Percentiles rank a stretch among this genome's conserved stretches.
These are phyloP conservation scores for Trichosanthes truncata DNA, from an alignment of 306 rosid species.

Conservation along the genomic window DNA sequence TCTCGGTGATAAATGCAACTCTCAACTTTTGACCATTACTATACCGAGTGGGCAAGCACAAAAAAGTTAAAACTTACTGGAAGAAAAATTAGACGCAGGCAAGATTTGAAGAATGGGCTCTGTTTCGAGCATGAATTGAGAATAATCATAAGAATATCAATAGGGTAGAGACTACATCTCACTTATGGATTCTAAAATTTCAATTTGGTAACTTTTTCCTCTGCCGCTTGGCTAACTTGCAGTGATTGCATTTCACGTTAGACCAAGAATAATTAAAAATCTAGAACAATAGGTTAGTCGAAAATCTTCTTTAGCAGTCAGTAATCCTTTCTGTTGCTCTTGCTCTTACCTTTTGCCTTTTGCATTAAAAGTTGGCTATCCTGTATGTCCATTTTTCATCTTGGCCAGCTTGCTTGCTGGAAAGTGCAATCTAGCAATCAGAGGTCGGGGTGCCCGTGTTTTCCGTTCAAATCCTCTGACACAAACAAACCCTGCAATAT, in stretches of 20 bases:
- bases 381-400: neutral
- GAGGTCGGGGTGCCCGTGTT: constrained; percentile 68
- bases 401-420: constrained; percentile 59
- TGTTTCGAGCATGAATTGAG: constrained; percentile 17
- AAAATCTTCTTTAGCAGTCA: constrained; percentile 9
- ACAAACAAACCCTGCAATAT: constrained; percentile 58
- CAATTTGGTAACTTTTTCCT: constrained; percentile 2
- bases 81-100: neutral
- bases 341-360: neutral
- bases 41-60: neutral
- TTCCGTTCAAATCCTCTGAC: constrained; percentile 75
- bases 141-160: constrained; percentile 4
- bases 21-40: neutral
- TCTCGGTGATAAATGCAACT: neutral
- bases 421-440: constrained; percentile 69
- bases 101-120: constrained; percentile 16
- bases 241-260: constrained; percentile 19
- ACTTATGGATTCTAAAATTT: constrained; percentile 10
- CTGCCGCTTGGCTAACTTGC: constrained; percentile 21
- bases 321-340: neutral
- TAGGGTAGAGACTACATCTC: constrained; percentile 13
- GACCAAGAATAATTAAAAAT: constrained; percentile 9
- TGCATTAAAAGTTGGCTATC: neutral
- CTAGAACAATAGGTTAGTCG: constrained; percentile 9
- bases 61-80: neutral